Evolutionary conservation across 179 eudicot genomes (phyloP).

Genomic region (Gypsophila paniculata): DNA sequence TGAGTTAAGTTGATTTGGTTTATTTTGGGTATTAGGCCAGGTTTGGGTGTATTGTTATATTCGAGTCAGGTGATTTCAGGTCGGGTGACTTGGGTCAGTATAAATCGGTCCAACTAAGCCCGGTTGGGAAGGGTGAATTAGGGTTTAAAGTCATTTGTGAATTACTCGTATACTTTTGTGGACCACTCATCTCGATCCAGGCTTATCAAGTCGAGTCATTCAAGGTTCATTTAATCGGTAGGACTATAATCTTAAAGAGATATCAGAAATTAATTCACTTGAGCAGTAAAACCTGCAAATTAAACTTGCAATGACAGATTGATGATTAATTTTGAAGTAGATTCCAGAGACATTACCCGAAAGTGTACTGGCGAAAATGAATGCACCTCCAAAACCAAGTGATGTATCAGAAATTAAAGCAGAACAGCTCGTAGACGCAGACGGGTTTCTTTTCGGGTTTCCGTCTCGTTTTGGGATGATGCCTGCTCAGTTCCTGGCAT

Average conservation of each 20-base stretch:
- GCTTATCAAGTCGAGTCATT: no score
- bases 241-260: neutral
- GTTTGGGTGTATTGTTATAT: no score
- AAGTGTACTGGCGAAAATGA: slow-evolving; percentile 51
- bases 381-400: slow-evolving; percentile 46
- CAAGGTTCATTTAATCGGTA: no score
- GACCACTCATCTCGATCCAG: no score
- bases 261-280: neutral
- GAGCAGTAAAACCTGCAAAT: neutral
- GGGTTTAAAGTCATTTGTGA: no score
- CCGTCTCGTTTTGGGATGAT: slow-evolving; percentile 69
- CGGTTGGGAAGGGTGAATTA: no score
- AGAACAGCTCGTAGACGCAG: slow-evolving; percentile 54
- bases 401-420: slow-evolving; percentile 53
- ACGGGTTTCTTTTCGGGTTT: slow-evolving; percentile 62
- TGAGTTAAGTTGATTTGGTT: no score
- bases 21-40: no score
- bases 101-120: no score
- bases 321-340: slow-evolving; percentile 26
- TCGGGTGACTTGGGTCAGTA: no score
- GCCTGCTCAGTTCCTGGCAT: slow-evolving; percentile 59
- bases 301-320: neutral
- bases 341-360: slow-evolving; percentile 57
- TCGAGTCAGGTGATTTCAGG: no score
- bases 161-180: no score